Conservation (phyloP, 805 yeast genomes). For the Kodamaea restingae region DNA sequence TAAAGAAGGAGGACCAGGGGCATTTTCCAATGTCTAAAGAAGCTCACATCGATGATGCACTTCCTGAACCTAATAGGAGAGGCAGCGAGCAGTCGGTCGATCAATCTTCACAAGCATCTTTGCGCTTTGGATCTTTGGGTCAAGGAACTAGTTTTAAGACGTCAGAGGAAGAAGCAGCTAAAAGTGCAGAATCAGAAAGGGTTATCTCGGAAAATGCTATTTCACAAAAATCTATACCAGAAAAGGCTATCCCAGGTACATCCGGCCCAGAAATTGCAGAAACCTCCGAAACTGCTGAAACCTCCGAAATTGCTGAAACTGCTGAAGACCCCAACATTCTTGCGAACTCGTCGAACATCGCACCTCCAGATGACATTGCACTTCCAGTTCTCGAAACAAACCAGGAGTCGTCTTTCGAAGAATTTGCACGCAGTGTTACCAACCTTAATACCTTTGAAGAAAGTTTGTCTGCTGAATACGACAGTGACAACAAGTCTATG, state of each 20-base stretch:
- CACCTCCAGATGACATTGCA: conserved; percentile 30
- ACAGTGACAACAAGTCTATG: conserved; percentile 24
- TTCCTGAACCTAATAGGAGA: no score
- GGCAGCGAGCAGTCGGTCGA: not conserved
- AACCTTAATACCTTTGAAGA: conserved; percentile 33
- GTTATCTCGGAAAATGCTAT: not conserved
- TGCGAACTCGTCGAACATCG: conserved; percentile 43
- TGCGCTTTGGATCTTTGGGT: not conserved
- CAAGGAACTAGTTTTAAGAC: no score
- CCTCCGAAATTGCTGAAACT: not conserved
- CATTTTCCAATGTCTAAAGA: no score
- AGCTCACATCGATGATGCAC: no score
- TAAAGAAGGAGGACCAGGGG: not conserved
- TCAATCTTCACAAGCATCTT: not conserved
- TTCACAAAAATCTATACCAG: no score
- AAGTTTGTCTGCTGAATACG: conserved; percentile 40
- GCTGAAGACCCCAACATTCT: conserved; percentile 17
- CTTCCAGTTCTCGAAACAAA: conserved; percentile 42
- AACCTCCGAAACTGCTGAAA: no score
- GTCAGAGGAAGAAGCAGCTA: not conserved
- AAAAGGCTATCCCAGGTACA: no score
- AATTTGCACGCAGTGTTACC: conserved; percentile 20
- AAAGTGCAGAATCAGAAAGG: not conserved
- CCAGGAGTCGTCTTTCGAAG: conserved; percentile 35
- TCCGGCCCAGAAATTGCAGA: no score